A percentile compares a stretch with the other conserved stretches of the same genome.
phyloP scores from a whole-genome alignment of 2,329 filamentous ascomycete species.

The Proliferodiscus dingleyae region DNA sequence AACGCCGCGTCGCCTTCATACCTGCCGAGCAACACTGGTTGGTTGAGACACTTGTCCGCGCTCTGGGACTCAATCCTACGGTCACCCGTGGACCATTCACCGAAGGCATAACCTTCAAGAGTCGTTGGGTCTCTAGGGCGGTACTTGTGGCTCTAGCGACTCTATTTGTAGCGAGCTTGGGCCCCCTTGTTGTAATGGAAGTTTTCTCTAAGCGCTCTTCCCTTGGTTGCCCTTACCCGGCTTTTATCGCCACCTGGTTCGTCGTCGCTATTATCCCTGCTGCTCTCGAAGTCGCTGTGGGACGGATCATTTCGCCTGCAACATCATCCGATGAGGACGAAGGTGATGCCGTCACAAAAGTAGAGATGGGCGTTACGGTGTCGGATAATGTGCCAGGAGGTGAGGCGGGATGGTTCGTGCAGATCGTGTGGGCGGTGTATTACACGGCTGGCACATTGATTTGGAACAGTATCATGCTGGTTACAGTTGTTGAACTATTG shows the following conservation, averaged over 20 bases:
- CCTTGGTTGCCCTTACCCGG: slow-evolving; percentile 30
- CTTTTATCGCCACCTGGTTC: slow-evolving; percentile 28
- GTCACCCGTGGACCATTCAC: neutral
- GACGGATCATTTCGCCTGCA: slow-evolving; percentile 12
- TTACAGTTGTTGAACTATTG: slow-evolving; percentile 31
- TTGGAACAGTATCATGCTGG: slow-evolving; percentile 33
- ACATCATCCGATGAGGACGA: neutral
- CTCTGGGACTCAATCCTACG: slow-evolving; percentile 13
- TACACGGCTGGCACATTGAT: slow-evolving; percentile 32
- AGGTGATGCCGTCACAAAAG: no score
- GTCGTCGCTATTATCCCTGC: slow-evolving; percentile 12
- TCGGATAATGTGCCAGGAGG: slow-evolving; percentile 23
- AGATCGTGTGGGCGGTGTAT: slow-evolving; percentile 32
- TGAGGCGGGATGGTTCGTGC: slow-evolving; percentile 28
- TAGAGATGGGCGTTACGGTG: no score
- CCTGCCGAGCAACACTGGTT: slow-evolving; percentile 13
- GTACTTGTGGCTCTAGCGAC: no score
- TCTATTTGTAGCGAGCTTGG: no score
- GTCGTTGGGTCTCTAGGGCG: no score
- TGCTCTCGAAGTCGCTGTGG: neutral
- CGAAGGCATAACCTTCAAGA: neutral
- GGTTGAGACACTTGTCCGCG: slow-evolving; percentile 26
- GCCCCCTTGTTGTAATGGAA: slow-evolving; percentile 20
- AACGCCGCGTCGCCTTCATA: slow-evolving; percentile 24
- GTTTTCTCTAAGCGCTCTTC: slow-evolving; percentile 30